A percentile compares a stretch with the other conserved stretches of the same genome.
These are phyloP conservation scores for Fusarium caatingaense DNA, from an alignment of 2,329 filamentous ascomycete species.

Conservation along the genomic window DNA sequence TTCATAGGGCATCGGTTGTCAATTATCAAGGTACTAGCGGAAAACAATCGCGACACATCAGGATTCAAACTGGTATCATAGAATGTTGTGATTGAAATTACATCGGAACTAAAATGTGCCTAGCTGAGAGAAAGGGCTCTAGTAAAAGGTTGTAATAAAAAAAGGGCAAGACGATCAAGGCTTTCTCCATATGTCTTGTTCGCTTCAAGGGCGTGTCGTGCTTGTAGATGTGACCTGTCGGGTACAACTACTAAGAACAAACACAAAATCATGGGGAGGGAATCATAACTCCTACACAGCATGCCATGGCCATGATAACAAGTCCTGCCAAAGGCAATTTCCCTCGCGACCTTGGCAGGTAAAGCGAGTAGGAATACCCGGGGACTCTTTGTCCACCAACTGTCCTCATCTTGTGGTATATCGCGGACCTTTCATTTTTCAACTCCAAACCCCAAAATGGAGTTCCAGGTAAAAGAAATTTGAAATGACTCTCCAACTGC, in stretches of 20 bases:
- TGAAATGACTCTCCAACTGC: constrained; percentile 46
- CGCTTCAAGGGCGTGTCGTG: constrained; percentile 39
- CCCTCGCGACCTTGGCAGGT: constrained; percentile 23
- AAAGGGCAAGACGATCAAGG: constrained; percentile 54
- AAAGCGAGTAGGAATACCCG: constrained; percentile 48
- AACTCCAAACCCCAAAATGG: constrained; percentile 52
- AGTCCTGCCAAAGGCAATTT: constrained; percentile 30
- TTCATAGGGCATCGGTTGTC: constrained; percentile 1
- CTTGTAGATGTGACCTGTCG: constrained; percentile 39
- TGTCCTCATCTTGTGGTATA: constrained; percentile 47
- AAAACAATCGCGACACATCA: constrained; percentile 34
- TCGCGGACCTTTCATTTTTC: constrained; percentile 49
- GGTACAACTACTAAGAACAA: constrained; percentile 40
- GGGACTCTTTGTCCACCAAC: constrained; percentile 41
- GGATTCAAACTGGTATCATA: constrained; percentile 59
- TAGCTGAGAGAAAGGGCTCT: constrained; percentile 51
- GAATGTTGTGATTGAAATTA: constrained; percentile 57
- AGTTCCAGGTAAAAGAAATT: constrained; percentile 46
- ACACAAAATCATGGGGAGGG: constrained; percentile 41
- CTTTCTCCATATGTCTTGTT: constrained; percentile 47
- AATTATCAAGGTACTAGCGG: constrained; percentile 3
- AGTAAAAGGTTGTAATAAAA: constrained; percentile 50
- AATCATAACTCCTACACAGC: constrained; percentile 46
- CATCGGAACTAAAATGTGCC: constrained; percentile 58
- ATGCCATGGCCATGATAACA: constrained; percentile 38